Conservation (phyloP, 768 basidiomycete species). For the Lentinus tigrinus region DNA sequence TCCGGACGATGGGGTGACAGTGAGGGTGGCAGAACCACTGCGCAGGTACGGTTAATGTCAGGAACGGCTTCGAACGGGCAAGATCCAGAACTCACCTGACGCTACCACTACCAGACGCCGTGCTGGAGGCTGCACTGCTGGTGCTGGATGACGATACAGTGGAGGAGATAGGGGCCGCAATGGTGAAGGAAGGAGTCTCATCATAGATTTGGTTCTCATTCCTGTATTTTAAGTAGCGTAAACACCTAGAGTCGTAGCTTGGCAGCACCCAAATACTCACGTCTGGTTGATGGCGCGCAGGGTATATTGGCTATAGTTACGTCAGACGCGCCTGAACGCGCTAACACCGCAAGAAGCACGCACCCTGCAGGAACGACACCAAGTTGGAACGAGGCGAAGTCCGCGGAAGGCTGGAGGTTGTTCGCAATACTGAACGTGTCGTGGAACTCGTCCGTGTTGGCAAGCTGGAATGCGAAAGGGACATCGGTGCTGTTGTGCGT, state of each 20-base stretch:
- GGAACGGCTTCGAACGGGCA: neutral
- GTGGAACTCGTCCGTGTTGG: slow-evolving; percentile 47
- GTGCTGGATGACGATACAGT: slow-evolving; percentile 10
- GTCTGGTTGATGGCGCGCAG: slow-evolving; percentile 44
- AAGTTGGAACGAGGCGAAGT: slow-evolving; percentile 37
- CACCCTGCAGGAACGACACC: slow-evolving; percentile 51
- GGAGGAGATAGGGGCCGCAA: slow-evolving; percentile 30
- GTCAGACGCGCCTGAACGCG: neutral
- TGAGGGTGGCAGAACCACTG: neutral
- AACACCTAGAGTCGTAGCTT: neutral
- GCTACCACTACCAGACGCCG: slow-evolving; percentile 18
- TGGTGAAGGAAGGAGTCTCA: slow-evolving; percentile 39
- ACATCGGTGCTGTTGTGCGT: slow-evolving; percentile 41
- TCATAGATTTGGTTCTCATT: slow-evolving; percentile 48
- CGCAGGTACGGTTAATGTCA: neutral
- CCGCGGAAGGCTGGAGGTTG: slow-evolving; percentile 42
- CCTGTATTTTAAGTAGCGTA: slow-evolving; percentile 16
- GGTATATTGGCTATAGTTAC: slow-evolving; percentile 38
- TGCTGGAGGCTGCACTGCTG: neutral
- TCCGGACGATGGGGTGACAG: neutral
- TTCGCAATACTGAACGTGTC: slow-evolving; percentile 53
- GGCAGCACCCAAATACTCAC: slow-evolving; percentile 22
- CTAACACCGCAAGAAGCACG: slow-evolving; percentile 20
- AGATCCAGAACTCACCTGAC: slow-evolving; percentile 7
- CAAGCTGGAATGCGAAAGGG: slow-evolving; percentile 43